Percentiles rank a stretch among this genome's conserved stretches.
Evolutionary conservation across 495 filamentous ascomycete genomes (phyloP).

Genomic region (Lasiosphaeria hispida): DNA sequence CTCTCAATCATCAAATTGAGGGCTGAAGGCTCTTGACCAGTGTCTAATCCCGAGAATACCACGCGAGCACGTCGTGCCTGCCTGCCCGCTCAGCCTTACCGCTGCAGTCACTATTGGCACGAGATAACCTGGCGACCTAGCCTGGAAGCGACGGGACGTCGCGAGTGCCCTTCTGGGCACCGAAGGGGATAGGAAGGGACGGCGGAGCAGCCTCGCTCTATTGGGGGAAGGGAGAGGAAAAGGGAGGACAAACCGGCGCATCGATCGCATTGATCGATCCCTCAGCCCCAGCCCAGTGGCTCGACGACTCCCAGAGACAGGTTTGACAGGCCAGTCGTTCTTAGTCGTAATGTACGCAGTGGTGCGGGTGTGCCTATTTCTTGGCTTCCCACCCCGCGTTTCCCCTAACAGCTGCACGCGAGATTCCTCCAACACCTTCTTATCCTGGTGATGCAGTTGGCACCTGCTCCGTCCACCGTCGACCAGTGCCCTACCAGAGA

Average conservation of each 20-base stretch:
- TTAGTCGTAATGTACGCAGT: no score
- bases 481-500: conserved; percentile 1
- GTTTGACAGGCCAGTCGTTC: no score
- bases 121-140: not conserved
- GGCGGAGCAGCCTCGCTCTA: no score
- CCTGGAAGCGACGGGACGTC: not conserved
- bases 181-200: no score
- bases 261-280: no score
- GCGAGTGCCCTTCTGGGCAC: not conserved
- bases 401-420: not conserved
- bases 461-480: conserved; percentile 7
- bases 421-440: conserved; percentile 1
- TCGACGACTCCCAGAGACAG: no score
- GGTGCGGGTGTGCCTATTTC: not conserved
- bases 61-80: conserved; percentile 1
- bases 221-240: no score
- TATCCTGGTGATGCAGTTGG: conserved; percentile 3
- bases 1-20: no score
- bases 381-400: conserved; percentile 9
- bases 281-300: no score
- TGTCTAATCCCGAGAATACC: not conserved
- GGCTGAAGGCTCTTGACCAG: no score
- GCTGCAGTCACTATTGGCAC: not conserved
- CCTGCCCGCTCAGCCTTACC: conserved; percentile 9
- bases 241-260: no score